Evolutionary conservation across 176 grass and related monocot species (phyloP).

Genomic region (Phoenix dactylifera): DNA sequence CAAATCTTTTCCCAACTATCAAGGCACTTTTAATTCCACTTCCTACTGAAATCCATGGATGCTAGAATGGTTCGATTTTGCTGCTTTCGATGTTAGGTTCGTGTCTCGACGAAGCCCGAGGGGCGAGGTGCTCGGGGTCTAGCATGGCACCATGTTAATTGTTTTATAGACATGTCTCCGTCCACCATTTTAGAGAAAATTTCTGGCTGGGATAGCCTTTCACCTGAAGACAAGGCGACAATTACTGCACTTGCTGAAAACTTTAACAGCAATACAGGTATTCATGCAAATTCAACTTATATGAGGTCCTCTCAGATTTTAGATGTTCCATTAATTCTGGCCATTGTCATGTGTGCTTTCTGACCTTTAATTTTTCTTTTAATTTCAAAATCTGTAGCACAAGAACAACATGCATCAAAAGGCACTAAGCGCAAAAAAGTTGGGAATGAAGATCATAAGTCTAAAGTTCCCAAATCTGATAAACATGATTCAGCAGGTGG

Average conservation of each 20-base stretch:
- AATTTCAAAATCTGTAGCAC: too few species aligned
- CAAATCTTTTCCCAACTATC: too few species aligned
- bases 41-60: too few species aligned
- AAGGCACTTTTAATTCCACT: too few species aligned
- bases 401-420: constrained; percentile 46
- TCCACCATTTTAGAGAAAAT: constrained; percentile 55
- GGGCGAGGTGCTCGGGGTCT: constrained; percentile 55
- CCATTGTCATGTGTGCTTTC: too few species aligned
- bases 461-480: constrained; percentile 51
- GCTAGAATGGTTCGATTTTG: too few species aligned
- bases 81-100: constrained; percentile 47
- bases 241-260: constrained; percentile 53
- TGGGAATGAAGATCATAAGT: constrained; percentile 14
- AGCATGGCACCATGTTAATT: constrained; percentile 69
- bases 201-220: constrained; percentile 69
- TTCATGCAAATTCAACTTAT: constrained; percentile 10
- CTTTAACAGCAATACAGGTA: constrained; percentile 31
- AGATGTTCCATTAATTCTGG: neutral
- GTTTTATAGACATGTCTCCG: constrained; percentile 64
- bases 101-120: constrained; percentile 68
- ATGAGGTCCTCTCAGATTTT: constrained; percentile 7
- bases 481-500: constrained; percentile 32
- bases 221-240: constrained; percentile 45
- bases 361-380: too few species aligned
- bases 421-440: constrained; percentile 62